phyloP scores from a whole-genome alignment of 768 basidiomycete species.

The Suillus decipiens region DNA sequence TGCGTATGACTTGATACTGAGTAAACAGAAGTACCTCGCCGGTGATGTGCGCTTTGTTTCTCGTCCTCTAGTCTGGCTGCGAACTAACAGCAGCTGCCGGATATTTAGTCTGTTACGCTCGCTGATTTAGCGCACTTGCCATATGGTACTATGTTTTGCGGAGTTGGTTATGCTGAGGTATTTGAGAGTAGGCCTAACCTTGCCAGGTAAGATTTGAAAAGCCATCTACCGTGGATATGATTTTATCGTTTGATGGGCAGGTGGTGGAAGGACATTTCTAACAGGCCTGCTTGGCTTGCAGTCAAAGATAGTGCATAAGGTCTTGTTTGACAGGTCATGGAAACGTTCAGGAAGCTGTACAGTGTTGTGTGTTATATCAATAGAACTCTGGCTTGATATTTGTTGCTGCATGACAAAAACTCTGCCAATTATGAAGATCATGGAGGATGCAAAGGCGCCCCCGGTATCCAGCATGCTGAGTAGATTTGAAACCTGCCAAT shows the following conservation, averaged over 20 bases:
- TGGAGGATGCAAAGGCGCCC: too few relatives aligned
- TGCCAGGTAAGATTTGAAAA: constrained; percentile 36
- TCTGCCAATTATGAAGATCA: too few relatives aligned
- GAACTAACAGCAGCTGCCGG: not conserved
- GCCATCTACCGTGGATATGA: not conserved
- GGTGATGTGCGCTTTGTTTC: constrained; percentile 47
- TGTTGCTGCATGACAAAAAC: not conserved
- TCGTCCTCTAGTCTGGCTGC: not conserved
- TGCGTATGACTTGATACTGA: constrained; percentile 53
- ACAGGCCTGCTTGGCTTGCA: constrained; percentile 46
- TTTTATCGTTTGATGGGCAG: constrained; percentile 23
- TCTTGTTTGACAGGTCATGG: not conserved
- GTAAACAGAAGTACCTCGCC: constrained; percentile 56
- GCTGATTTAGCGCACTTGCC: constrained; percentile 63
- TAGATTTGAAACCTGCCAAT: too few relatives aligned
- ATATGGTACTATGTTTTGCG: constrained; percentile 38
- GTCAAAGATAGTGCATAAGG: constrained; percentile 22
- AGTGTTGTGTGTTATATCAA: not conserved
- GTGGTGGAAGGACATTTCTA: constrained; percentile 54
- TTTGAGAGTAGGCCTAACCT: constrained; percentile 43
- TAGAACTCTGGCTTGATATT: not conserved
- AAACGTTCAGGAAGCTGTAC: not conserved
- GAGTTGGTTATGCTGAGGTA: constrained; percentile 31
- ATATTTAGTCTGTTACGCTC: constrained; percentile 44
- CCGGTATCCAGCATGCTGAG: too few relatives aligned